Evolutionary conservation across 2,329 filamentous ascomycete genomes (phyloP).

Genomic region (Colletotrichum sp.): DNA sequence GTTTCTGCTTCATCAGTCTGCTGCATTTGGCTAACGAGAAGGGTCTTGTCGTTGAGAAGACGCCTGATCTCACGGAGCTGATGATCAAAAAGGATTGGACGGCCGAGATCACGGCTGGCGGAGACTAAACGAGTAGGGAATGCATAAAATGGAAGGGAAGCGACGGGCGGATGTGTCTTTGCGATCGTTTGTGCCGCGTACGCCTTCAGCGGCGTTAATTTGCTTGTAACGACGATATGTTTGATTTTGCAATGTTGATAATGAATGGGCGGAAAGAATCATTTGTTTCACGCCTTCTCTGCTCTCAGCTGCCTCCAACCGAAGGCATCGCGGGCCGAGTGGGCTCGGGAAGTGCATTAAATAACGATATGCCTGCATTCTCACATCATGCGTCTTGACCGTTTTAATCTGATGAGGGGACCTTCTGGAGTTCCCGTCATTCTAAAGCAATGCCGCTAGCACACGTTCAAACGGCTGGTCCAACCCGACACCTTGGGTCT

Average conservation of each 20-base stretch:
- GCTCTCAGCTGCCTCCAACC: background rate
- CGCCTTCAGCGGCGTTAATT: background rate
- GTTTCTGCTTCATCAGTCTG: conserved; percentile 89
- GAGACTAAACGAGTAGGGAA: conserved; percentile 26
- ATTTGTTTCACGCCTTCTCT: background rate
- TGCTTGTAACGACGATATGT: conserved; percentile 11
- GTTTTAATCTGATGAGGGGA: background rate
- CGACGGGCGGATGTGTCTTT: background rate
- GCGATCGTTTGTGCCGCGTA: background rate
- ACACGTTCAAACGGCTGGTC: background rate
- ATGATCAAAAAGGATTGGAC: conserved; percentile 67
- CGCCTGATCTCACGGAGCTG: conserved; percentile 62
- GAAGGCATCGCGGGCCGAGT: background rate
- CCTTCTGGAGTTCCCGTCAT: background rate
- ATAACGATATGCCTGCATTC: background rate
- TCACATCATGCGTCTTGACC: background rate
- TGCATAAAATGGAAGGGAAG: background rate
- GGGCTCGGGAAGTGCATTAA: background rate
- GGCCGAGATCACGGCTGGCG: conserved; percentile 58
- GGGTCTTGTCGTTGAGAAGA: conserved; percentile 77
- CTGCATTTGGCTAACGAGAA: conserved; percentile 94
- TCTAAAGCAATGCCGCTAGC: background rate
- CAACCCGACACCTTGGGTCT: background rate
- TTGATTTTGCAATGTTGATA: background rate
- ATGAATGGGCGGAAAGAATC: conserved; percentile 9